These are phyloP conservation scores for Sedum album DNA, from an alignment of 164 flowering plant species.

Conservation along the genomic window DNA sequence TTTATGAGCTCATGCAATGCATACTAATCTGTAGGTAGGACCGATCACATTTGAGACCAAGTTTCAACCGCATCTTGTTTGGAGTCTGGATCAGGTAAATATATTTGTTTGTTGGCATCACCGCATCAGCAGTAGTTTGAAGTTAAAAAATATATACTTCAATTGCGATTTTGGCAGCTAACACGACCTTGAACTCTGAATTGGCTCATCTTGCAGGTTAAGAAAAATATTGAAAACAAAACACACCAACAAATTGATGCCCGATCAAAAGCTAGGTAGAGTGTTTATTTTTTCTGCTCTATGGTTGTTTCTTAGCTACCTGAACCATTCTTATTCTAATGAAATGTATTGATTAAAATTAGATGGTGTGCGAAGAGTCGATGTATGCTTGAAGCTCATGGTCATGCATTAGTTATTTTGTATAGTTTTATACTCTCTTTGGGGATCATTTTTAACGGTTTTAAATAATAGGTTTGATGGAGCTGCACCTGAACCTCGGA, in stretches of 20 bases:
- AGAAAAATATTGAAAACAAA: constrained; percentile 56
- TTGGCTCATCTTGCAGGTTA: constrained; percentile 43
- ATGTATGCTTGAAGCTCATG: not conserved
- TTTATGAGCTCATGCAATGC: not conserved
- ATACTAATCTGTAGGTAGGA: constrained; percentile 41
- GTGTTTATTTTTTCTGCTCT: not conserved
- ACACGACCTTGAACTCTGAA: not conserved
- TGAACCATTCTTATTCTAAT: not conserved
- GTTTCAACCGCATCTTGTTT: constrained; percentile 82
- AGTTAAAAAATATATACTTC: not conserved
- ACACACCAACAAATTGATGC: constrained; percentile 85
- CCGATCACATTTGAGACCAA: constrained; percentile 69
- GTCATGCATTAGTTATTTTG: not conserved
- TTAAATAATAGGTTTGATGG: constrained; percentile 74
- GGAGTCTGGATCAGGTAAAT: constrained; percentile 86
- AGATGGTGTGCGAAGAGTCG: not conserved
- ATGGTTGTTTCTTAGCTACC: not conserved
- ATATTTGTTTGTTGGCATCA: not conserved
- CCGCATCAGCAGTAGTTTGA: not conserved
- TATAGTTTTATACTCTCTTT: not conserved
- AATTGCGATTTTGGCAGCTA: not conserved
- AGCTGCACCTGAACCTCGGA: constrained; percentile 79
- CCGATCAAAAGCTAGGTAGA: constrained; percentile 80
- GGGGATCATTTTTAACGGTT: not conserved
- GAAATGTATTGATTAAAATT: not conserved